Percentiles rank a stretch among this genome's conserved stretches.
Evolutionary conservation across 2,329 filamentous ascomycete species (phyloP).

Genomic region (Xylaria digitata): DNA sequence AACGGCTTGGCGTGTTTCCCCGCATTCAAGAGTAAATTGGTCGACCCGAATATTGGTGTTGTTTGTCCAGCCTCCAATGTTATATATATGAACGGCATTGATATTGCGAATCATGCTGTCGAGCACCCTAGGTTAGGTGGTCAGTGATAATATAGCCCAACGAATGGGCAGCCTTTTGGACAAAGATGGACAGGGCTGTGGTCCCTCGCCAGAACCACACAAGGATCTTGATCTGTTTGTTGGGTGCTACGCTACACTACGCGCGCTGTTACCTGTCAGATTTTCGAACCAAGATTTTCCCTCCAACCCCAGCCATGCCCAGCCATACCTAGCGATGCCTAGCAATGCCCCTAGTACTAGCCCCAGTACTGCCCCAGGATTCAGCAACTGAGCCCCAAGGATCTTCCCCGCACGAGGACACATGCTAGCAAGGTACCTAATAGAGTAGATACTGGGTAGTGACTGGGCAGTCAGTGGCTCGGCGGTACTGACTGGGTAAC

Average conservation of each 20-base stretch:
- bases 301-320: constrained; percentile 1
- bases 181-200: constrained; percentile 14
- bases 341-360: no score
- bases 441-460: background rate
- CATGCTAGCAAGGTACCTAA: constrained; percentile 27
- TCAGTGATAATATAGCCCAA: constrained; percentile 14
- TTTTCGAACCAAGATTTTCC: constrained; percentile 22
- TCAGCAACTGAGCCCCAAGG: background rate
- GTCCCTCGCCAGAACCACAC: constrained; percentile 1
- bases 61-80: background rate
- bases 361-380: background rate
- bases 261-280: constrained; percentile 30
- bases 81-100: constrained; percentile 8
- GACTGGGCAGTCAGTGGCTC: background rate
- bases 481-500: no score
- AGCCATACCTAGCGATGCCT: no score
- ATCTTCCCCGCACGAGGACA: constrained; percentile 41
- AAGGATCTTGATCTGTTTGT: background rate
- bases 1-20: constrained; percentile 26
- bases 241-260: background rate
- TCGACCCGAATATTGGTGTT: background rate
- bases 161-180: constrained; percentile 21
- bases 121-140: background rate
- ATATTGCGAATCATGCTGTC: constrained; percentile 1
- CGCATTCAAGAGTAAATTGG: constrained; percentile 27